phyloP scores from a whole-genome alignment of 257 asterid genomes.

The Solanum pinnatisectum region DNA sequence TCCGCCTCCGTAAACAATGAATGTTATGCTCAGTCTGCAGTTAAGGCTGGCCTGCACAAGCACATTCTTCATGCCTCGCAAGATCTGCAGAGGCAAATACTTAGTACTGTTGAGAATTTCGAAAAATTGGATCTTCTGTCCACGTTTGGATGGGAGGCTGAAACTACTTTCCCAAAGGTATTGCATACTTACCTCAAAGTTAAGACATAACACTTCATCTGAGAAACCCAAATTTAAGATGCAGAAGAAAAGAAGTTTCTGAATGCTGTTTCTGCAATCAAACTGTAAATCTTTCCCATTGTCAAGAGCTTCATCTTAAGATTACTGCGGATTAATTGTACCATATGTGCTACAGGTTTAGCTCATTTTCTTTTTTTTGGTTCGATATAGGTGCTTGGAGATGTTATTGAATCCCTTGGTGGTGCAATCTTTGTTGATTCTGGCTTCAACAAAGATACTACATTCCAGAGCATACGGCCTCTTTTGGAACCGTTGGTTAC shows the following conservation, averaged over 20 bases:
- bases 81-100: conserved; percentile 49
- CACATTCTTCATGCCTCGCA: conserved; percentile 59
- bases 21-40: conserved; percentile 53
- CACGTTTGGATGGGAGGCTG: conserved; percentile 72
- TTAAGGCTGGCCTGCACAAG: conserved; percentile 50
- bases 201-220: neutral
- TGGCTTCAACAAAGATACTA: conserved; percentile 35
- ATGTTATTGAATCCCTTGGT: conserved; percentile 64
- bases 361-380: conserved; percentile 6
- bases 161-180: conserved; percentile 63
- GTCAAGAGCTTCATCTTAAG: neutral
- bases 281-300: neutral
- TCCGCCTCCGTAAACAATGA: conserved; percentile 81
- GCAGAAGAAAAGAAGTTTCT: neutral
- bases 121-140: conserved; percentile 8
- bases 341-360: neutral
- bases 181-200: neutral
- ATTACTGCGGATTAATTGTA: neutral
- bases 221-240: neutral
- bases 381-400: conserved; percentile 60
- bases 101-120: conserved; percentile 10
- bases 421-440: conserved; percentile 83
- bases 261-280: neutral
- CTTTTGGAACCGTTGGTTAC: conserved; percentile 77
- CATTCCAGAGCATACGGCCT: conserved; percentile 45